Percentiles rank a stretch among this genome's conserved stretches.
These are phyloP conservation scores for Umbelopsis sp. DNA, from an alignment of 192 early-diverging fungal species.

Conservation along the genomic window DNA sequence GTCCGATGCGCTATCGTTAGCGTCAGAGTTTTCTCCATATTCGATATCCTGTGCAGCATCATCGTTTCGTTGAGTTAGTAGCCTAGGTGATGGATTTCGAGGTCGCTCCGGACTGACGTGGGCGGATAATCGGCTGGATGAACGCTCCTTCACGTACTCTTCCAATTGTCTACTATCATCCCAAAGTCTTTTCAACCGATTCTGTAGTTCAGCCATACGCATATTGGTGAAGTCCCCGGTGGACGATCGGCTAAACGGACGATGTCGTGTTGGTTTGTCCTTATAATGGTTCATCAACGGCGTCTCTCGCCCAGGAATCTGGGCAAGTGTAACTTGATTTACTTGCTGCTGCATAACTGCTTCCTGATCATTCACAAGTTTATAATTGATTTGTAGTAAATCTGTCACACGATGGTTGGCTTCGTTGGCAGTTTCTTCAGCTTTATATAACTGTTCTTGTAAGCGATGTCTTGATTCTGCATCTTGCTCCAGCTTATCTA, in stretches of 20 bases:
- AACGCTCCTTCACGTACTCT: constrained; percentile 1
- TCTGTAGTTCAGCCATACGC: background rate
- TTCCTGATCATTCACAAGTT: constrained; percentile 1
- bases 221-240: background rate
- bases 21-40: background rate
- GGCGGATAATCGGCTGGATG: background rate
- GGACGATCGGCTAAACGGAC: background rate
- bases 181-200: background rate
- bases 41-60: background rate
- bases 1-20: background rate
- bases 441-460: background rate
- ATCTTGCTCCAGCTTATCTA: background rate
- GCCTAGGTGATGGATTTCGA: background rate
- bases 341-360: background rate
- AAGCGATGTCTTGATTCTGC: background rate
- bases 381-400: background rate
- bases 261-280: background rate
- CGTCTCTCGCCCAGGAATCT: background rate
- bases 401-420: constrained; percentile 3
- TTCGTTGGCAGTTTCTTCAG: background rate
- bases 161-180: constrained; percentile 7
- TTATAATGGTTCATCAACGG: background rate
- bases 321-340: background rate
- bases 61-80: background rate
- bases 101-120: background rate